Evolutionary conservation across 2,329 filamentous ascomycete species (phyloP).

Genomic region (Microsporum canis): DNA sequence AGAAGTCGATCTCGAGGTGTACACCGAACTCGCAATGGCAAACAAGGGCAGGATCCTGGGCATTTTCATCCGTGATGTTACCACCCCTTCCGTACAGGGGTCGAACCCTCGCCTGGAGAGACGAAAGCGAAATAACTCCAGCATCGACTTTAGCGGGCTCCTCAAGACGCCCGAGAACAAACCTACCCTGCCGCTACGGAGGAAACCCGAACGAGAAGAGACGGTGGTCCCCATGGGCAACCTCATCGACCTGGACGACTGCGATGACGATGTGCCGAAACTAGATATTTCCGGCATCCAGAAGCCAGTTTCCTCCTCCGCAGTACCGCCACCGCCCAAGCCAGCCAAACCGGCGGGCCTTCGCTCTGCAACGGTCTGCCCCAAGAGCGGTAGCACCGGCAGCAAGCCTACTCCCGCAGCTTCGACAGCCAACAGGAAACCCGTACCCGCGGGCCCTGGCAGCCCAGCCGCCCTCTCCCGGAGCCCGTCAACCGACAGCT

Average conservation of each 20-base stretch:
- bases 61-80: slow-evolving; percentile 92
- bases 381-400: slow-evolving; percentile 4
- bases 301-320: slow-evolving; percentile 4
- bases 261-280: slow-evolving; percentile 16
- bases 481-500: slow-evolving; percentile 9
- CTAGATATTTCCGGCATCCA: slow-evolving; percentile 14
- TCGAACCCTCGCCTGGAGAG: slow-evolving; percentile 33
- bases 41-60: slow-evolving; percentile 74
- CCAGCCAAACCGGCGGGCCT: slow-evolving; percentile 35
- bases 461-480: slow-evolving; percentile 12
- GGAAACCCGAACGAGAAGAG: slow-evolving; percentile 17
- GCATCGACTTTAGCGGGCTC: slow-evolving; percentile 19
- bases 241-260: slow-evolving; percentile 29
- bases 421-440: slow-evolving; percentile 13
- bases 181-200: slow-evolving; percentile 33
- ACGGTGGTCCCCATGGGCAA: slow-evolving; percentile 20
- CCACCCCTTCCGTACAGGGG: slow-evolving; percentile 57
- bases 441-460: slow-evolving; percentile 13
- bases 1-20: slow-evolving; percentile 92
- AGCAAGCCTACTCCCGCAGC: neutral
- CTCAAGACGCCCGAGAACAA: slow-evolving; percentile 23
- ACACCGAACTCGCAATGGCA: slow-evolving; percentile 78
- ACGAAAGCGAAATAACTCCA: slow-evolving; percentile 19
- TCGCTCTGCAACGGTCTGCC: slow-evolving; percentile 9
- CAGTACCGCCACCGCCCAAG: slow-evolving; percentile 32